Percentiles rank a stretch among this genome's conserved stretches.
These are phyloP conservation scores for Camelina sativa DNA, from an alignment of 345 rosid species.

Conservation along the genomic window DNA sequence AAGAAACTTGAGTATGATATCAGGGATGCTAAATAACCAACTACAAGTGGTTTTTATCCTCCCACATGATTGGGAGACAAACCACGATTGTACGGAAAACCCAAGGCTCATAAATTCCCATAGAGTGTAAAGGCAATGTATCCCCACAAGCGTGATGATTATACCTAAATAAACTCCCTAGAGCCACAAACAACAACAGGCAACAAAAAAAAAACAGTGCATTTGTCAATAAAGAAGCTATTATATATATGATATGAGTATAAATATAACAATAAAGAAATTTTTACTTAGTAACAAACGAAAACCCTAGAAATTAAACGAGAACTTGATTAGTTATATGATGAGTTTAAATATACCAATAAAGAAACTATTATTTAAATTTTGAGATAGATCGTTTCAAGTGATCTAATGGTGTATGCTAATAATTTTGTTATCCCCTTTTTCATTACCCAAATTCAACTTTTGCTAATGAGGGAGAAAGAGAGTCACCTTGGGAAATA, in stretches of 20 bases:
- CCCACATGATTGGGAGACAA: slow-evolving; percentile 14
- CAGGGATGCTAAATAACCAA: slow-evolving; percentile 52
- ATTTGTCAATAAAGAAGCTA: too few relatives aligned
- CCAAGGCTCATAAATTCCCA: slow-evolving; percentile 38
- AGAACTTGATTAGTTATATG: neutral
- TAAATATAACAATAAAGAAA: neutral
- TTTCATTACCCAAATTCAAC: neutral
- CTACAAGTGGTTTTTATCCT: slow-evolving; percentile 37
- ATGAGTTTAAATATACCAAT: neutral
- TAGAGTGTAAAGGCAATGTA: slow-evolving; percentile 34
- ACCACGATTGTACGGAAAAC: slow-evolving; percentile 18
- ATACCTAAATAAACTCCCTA: slow-evolving; percentile 34
- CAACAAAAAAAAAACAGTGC: too few relatives aligned
- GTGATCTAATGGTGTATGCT: neutral
- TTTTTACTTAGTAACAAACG: too few relatives aligned
- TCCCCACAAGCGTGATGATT: slow-evolving; percentile 20
- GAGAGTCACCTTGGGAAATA: slow-evolving; percentile 63
- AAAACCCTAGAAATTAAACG: too few relatives aligned
- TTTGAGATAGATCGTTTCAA: neutral
- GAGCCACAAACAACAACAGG: neutral
- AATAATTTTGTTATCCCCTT: neutral
- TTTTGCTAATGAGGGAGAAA: neutral
- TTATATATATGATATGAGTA: neutral
- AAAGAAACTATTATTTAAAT: neutral
- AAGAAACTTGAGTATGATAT: slow-evolving; percentile 47